phyloP scores from a whole-genome alignment of 495 filamentous ascomycete species.

The Xylaria bambusicola region DNA sequence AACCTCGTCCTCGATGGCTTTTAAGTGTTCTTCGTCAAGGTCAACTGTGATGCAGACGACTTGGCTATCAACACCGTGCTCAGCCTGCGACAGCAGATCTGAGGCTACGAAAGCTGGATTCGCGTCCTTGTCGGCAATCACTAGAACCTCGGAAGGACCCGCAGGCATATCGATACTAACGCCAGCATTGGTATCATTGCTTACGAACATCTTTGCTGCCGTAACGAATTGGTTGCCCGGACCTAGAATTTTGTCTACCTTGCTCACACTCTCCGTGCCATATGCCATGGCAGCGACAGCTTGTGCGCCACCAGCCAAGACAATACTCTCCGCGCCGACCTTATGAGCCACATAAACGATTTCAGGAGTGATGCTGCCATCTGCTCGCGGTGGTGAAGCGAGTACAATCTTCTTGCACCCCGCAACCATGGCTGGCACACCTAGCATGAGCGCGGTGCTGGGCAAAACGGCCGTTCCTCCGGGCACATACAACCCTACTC shows the following conservation, averaged over 20 bases:
- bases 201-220: constrained; percentile 95
- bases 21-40: constrained; percentile 67
- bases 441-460: constrained; percentile 95
- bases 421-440: constrained; percentile 94
- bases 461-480: constrained; percentile 95
- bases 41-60: constrained; percentile 89
- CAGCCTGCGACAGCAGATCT: constrained; percentile 91
- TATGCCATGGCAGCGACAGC: constrained; percentile 90
- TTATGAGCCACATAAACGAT: constrained; percentile 99
- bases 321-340: constrained; percentile 90
- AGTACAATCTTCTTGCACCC: constrained; percentile 95
- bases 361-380: constrained; percentile 91
- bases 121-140: constrained; percentile 86
- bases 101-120: constrained; percentile 95
- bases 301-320: constrained; percentile 93
- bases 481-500: constrained; percentile 92
- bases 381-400: constrained; percentile 84
- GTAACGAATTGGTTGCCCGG: constrained; percentile 99
- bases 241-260: constrained; percentile 98
- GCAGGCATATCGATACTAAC: constrained; percentile 99
- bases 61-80: constrained; percentile 94
- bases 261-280: constrained; percentile 79
- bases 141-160: constrained; percentile 93
- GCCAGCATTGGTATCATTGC: constrained; percentile 91
- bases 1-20: constrained; percentile 86